Evolutionary conservation across 169 alveolate genomes (phyloP), one percentile per base, ranked within the genome.

Genomic region (Ichthyophthirius multifiliis): DNA sequence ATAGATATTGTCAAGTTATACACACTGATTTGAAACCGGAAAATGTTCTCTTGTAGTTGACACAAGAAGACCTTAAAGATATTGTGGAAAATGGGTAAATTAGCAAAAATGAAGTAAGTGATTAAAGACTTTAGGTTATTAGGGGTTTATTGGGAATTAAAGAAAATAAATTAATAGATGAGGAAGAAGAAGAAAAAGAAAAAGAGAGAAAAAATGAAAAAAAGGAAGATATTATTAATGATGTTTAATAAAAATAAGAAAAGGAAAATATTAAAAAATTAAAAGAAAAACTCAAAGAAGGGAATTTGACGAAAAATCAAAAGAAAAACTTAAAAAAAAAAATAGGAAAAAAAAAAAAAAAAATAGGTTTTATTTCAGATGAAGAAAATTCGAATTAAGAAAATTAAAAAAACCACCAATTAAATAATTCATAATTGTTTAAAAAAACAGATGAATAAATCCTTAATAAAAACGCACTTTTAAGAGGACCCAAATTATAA

Each of bases 11-110:
- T 75, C 96, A 98, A 67, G 97, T 99, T 71, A 99, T 99, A 76
- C 99, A 99, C 90, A 99, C 99, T 6, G 99, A 99, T 92, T 92
- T 99, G 75, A 99, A 99, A 90, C 99, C 99, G 12, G 99, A 99
- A 92, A 99, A 99, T 89, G 98, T 99, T 32, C 88, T 91, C 9
- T 46, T 81, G 0, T 71, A 73, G 12, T 32, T 81, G 10, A 55
- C 82, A 37, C 30, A 81, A 30, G 81, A 81, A 18, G 86, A 81
- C 30, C 37, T 81, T 4, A 48, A 81, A 32, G 86, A 81, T 31
- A 81, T 81, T 23, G 75, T 81, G 6, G 86, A 81, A 63, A 67
- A 81, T 48, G 86, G 86, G 0, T 32, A 81, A 73, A 41, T 81
- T 43, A 46, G 82, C 12, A 65, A 74, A 23, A 67, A 47, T 47